Percentiles rank a stretch among this genome's conserved stretches.
These are phyloP conservation scores for Hypomontagnella submonticulosa DNA, from an alignment of 495 filamentous ascomycete genomes.

Conservation along the genomic window DNA sequence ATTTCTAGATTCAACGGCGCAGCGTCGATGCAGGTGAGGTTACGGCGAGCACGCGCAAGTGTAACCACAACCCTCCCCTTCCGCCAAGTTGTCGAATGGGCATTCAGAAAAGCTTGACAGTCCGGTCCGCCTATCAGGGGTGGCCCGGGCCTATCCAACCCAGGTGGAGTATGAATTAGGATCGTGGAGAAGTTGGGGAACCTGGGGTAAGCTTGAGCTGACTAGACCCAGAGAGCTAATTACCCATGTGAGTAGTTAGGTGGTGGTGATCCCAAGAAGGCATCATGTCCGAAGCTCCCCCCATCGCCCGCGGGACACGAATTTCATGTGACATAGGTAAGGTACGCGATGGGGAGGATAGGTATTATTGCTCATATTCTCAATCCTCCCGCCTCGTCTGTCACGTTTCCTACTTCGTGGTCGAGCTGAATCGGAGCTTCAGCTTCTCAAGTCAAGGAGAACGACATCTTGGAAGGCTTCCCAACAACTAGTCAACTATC, in stretches of 20 bases:
- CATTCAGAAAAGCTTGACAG: conserved; percentile 29
- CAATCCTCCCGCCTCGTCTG: conserved; percentile 27
- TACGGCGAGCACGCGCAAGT: conserved; percentile 19
- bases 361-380: conserved; percentile 37
- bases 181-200: conserved; percentile 43
- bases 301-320: conserved; percentile 2
- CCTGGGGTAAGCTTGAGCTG: conserved; percentile 29
- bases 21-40: conserved; percentile 14
- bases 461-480: conserved; percentile 26
- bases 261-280: conserved; percentile 34
- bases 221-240: conserved; percentile 24
- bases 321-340: conserved; percentile 35
- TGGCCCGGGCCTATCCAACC: conserved; percentile 16
- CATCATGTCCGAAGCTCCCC: conserved; percentile 32
- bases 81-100: conserved; percentile 31
- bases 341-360: conserved; percentile 13
- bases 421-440: conserved; percentile 43
- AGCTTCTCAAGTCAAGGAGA: conserved; percentile 39
- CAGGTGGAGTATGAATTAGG: conserved; percentile 16
- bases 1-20: conserved; percentile 17
- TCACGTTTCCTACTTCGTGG: conserved; percentile 16
- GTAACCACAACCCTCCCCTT: conserved; percentile 15
- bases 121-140: conserved; percentile 21
- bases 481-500: conserved; percentile 12
- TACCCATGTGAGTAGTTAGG: conserved; percentile 39